Percentiles rank a stretch among this genome's conserved stretches.
Evolutionary conservation across 306 rosid species (phyloP).

Genomic region (Lathyrus oleraceus): DNA sequence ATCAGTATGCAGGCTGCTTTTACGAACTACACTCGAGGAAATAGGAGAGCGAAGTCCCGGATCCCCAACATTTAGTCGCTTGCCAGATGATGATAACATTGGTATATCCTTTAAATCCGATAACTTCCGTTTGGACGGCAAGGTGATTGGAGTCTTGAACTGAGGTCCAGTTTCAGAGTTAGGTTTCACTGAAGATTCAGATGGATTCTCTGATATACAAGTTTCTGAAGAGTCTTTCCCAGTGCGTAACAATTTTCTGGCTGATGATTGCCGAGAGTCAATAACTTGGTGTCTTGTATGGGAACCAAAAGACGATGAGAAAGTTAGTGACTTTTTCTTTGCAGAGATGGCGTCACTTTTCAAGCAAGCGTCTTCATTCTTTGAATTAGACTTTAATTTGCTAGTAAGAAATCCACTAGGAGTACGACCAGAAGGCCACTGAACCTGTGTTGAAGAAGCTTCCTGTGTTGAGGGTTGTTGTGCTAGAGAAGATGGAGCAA

Average conservation of each 20-base stretch:
- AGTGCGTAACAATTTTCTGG: constrained; percentile 45
- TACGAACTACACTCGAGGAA: constrained; percentile 56
- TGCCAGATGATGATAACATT: constrained; percentile 56
- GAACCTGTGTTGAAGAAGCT: constrained; percentile 57
- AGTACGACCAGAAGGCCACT: constrained; percentile 88
- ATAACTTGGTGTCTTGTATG: constrained; percentile 54
- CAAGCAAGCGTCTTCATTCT: constrained; percentile 58
- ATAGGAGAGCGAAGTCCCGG: constrained; percentile 80
- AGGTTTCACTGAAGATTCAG: constrained; percentile 50
- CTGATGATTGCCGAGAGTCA: constrained; percentile 51
- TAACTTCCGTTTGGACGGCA: constrained; percentile 76
- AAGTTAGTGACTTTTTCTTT: constrained; percentile 71
- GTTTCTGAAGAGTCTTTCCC: constrained; percentile 56
- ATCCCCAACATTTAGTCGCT: constrained; percentile 67
- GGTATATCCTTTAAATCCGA: constrained; percentile 72
- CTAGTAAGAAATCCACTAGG: constrained; percentile 69
- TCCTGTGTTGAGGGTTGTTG: constrained; percentile 76
- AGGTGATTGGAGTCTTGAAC: constrained; percentile 63
- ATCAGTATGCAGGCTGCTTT: constrained; percentile 55
- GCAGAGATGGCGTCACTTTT: constrained; percentile 53
- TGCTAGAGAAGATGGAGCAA: constrained; percentile 69
- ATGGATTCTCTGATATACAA: constrained; percentile 46
- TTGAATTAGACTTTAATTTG: constrained; percentile 54
- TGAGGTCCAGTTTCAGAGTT: constrained; percentile 64
- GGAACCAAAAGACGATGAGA: constrained; percentile 70